Evolutionary conservation across 805 yeast genomes (phyloP).

Genomic region (Candida wancherniae): DNA sequence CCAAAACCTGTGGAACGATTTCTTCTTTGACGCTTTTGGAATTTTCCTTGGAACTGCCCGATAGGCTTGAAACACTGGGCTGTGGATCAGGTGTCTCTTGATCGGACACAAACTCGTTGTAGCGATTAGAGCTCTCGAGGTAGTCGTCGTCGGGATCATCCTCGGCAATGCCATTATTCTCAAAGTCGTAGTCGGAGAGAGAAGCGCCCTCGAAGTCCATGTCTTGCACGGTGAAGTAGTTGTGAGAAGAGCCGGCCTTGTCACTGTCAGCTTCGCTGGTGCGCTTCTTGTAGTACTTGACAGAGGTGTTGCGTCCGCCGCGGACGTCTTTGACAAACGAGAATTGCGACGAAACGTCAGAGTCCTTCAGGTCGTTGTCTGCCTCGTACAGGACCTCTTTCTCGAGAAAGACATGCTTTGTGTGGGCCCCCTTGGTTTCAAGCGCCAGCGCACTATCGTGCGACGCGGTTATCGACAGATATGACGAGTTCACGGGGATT

Average conservation of each 20-base stretch:
- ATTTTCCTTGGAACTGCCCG: too few species aligned
- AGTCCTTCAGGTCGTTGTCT: constrained; percentile 12
- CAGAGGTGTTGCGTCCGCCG: constrained; percentile 50
- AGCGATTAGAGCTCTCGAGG: constrained; percentile 9
- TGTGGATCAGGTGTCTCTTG: constrained; percentile 14
- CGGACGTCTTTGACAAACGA: constrained; percentile 45
- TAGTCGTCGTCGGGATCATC: constrained; percentile 17
- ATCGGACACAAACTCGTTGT: constrained; percentile 20
- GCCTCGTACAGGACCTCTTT: constrained; percentile 4
- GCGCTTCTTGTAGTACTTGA: constrained; percentile 45
- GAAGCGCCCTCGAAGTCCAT: constrained; percentile 28
- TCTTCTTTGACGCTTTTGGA: too few species aligned
- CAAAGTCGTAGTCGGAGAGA: constrained; percentile 38
- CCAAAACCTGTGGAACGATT: too few species aligned
- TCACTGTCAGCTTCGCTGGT: background rate
- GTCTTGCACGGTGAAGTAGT: constrained; percentile 26
- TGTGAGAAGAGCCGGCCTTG: constrained; percentile 7
- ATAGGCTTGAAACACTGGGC: constrained; percentile 4
- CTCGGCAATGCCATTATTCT: constrained; percentile 38
- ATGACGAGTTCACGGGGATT: constrained; percentile 1
- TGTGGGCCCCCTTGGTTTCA: too few species aligned
- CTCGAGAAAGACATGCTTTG: too few species aligned
- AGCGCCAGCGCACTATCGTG: too few species aligned
- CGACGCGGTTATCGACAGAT: constrained; percentile 4
- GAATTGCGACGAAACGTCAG: constrained; percentile 36